A percentile compares a stretch with the other conserved stretches of the same genome.
These are phyloP conservation scores for Murraya koenigii DNA, from an alignment of 345 rosid species.

Conservation along the genomic window DNA sequence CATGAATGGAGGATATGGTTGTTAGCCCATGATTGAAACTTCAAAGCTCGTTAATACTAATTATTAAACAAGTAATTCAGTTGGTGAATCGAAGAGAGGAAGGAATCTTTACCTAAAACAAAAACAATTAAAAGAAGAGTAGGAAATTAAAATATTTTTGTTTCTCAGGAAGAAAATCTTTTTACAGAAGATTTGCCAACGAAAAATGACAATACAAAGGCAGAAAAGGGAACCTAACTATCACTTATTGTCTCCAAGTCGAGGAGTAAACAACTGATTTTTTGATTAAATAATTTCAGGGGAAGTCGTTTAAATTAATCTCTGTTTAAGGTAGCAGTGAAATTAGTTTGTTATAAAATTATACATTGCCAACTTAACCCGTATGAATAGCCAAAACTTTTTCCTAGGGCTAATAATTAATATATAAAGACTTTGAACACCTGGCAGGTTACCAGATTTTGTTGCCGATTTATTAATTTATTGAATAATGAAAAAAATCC, in stretches of 20 bases:
- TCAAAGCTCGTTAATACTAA: not conserved
- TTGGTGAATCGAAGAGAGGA: not conserved
- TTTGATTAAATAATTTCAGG: no score
- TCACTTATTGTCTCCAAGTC: not conserved
- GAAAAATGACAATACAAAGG: not conserved
- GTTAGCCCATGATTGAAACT: slow-evolving; percentile 17
- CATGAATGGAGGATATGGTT: slow-evolving; percentile 13
- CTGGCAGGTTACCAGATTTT: not conserved
- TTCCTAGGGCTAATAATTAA: not conserved
- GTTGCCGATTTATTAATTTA: not conserved
- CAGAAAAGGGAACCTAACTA: not conserved
- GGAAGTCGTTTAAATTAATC: no score
- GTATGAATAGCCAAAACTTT: not conserved
- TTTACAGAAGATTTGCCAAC: not conserved
- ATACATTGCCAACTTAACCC: not conserved
- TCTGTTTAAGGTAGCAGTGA: no score
- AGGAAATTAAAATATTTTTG: not conserved
- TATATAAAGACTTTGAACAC: not conserved
- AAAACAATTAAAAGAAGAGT: not conserved
- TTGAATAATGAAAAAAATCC: no score
- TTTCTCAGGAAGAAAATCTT: not conserved
- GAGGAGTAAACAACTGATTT: no score
- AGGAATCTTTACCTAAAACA: slow-evolving; percentile 8
- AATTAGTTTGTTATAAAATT: no score
- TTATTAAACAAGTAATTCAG: not conserved